These are phyloP conservation scores for Metschnikowia arizonensis DNA, from an alignment of 805 yeast species.

Conservation along the genomic window DNA sequence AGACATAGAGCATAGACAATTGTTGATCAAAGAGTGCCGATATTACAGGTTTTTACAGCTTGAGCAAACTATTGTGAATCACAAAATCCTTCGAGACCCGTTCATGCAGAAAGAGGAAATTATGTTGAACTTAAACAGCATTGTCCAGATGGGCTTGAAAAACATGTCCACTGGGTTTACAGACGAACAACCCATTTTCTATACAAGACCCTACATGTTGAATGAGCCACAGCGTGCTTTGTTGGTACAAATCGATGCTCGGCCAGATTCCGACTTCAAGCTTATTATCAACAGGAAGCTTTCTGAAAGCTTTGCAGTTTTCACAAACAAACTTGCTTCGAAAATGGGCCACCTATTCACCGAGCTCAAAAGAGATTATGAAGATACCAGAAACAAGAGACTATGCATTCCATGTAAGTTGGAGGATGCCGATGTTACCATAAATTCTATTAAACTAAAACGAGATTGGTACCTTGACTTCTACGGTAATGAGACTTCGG, in stretches of 20 bases:
- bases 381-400: slow-evolving; percentile 17
- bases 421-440: slow-evolving; percentile 25
- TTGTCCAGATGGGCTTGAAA: slow-evolving; percentile 36
- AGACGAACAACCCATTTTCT: slow-evolving; percentile 24
- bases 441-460: slow-evolving; percentile 35
- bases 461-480: slow-evolving; percentile 33
- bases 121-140: slow-evolving; percentile 44
- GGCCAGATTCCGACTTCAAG: slow-evolving; percentile 26
- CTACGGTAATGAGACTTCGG: slow-evolving; percentile 10
- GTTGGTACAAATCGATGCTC: slow-evolving; percentile 29
- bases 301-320: slow-evolving; percentile 24
- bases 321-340: slow-evolving; percentile 23
- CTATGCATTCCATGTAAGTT: slow-evolving; percentile 26
- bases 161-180: slow-evolving; percentile 18
- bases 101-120: slow-evolving; percentile 53
- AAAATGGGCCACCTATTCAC: slow-evolving; percentile 26
- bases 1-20: slow-evolving; percentile 51
- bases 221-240: slow-evolving; percentile 32
- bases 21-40: slow-evolving; percentile 63
- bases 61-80: slow-evolving; percentile 65
- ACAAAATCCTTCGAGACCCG: slow-evolving; percentile 49
- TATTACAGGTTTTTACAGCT: slow-evolving; percentile 73
- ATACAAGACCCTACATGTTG: slow-evolving; percentile 31
- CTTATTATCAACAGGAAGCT: slow-evolving; percentile 29
- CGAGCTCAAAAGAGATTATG: slow-evolving; percentile 19